These are phyloP conservation scores for Penicillium coffeae DNA, from an alignment of 495 filamentous ascomycete genomes.

Conservation along the genomic window DNA sequence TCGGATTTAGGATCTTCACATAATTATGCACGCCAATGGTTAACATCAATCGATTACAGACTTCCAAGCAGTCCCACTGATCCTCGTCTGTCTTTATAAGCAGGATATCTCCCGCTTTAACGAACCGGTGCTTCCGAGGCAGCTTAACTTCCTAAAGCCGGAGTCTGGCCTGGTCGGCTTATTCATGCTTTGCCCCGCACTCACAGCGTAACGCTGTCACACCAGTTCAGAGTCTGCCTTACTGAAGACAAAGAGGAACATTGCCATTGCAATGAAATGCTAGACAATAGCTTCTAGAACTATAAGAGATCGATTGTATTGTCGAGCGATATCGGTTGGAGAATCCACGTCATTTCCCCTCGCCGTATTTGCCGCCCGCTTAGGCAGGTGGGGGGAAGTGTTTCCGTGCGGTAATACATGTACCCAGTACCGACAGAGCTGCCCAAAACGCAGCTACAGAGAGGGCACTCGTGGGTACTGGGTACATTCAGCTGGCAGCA, in stretches of 20 bases:
- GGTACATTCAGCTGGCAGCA: conserved; percentile 5
- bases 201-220: neutral
- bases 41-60: too few relatives aligned
- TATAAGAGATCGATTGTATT: too few relatives aligned
- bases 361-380: conserved; percentile 21
- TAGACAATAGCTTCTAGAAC: too few relatives aligned
- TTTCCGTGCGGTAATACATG: conserved; percentile 6
- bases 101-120: neutral
- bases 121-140: neutral
- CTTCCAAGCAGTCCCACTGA: too few relatives aligned
- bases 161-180: conserved; percentile 27
- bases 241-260: too few relatives aligned
- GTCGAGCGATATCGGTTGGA: neutral
- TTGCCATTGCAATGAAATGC: neutral
- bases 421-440: neutral
- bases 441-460: neutral
- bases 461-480: neutral
- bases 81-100: too few relatives aligned
- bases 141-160: neutral
- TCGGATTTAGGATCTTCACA: too few relatives aligned
- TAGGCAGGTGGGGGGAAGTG: conserved; percentile 31
- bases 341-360: conserved; percentile 27
- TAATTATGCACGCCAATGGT: too few relatives aligned
- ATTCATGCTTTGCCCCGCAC: conserved; percentile 25
- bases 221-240: too few relatives aligned